These are phyloP conservation scores for Erysiphe pisi DNA, from an alignment of 2,329 filamentous ascomycete genomes.

Conservation along the genomic window DNA sequence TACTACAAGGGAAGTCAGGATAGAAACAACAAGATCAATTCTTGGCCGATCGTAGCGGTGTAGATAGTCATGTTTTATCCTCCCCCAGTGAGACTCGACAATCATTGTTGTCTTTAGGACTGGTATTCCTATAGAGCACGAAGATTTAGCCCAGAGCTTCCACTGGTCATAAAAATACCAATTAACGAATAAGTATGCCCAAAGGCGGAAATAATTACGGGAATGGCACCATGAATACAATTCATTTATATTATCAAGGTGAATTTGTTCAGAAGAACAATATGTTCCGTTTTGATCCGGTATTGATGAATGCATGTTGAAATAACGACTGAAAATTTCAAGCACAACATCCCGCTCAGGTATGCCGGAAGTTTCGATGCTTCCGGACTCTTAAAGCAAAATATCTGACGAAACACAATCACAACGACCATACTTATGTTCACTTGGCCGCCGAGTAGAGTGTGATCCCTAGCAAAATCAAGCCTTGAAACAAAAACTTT, in stretches of 20 bases:
- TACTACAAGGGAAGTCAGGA: not conserved
- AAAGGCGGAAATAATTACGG: not conserved
- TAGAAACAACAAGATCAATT: not conserved
- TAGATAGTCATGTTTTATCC: not conserved
- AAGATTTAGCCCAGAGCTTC: not conserved
- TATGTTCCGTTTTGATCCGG: not conserved
- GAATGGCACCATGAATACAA: not conserved
- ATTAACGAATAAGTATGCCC: not conserved
- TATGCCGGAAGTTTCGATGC: too few relatives aligned
- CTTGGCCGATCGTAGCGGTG: not conserved
- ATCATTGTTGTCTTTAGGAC: slow-evolving; percentile 9
- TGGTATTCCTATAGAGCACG: not conserved
- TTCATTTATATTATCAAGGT: not conserved
- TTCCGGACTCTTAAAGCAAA: too few relatives aligned
- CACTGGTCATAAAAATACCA: not conserved
- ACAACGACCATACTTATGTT: too few relatives aligned
- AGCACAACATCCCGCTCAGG: not conserved
- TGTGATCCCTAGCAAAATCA: not conserved
- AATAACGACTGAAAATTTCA: not conserved
- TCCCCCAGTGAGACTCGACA: not conserved
- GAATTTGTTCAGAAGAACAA: not conserved
- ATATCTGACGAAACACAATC: too few relatives aligned
- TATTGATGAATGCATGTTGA: not conserved
- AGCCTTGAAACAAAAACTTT: not conserved
- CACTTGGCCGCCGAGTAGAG: too few relatives aligned